Base-by-base conservation (phyloP, 805 yeast species). In the Maudiozyma pseudohumilis region DNA sequence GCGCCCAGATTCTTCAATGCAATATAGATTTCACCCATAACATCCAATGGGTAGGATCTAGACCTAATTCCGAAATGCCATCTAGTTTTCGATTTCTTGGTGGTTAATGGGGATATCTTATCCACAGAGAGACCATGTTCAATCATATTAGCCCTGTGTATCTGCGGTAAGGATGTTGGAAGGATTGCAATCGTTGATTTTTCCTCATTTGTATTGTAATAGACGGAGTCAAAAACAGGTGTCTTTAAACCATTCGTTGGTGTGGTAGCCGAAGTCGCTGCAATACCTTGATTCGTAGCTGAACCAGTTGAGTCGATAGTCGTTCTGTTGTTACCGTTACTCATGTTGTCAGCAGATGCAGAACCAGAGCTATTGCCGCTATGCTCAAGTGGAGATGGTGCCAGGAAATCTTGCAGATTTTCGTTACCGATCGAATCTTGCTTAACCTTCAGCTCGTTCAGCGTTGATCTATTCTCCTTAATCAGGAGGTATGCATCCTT, bases 61-160 rank as follows among this genome's bases (percentile, higher is more conserved):
- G 96, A 86, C 56, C 98, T 71, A 43, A 92, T 92, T 47, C 98
- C 98, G 56, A 92, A 92, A 66, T 92, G 98, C 98, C 98, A 92
- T 61, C 95, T 77, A 6, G 95, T 85, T 61, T 87, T 89, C 43
- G 89, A 82, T 59, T 85, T 86, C 59, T 89, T 87, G 33, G 81
- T 70, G 18, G 79, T 70, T 16, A 77, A 66, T 8, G 84, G 78
- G 29, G 69, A 66, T 24, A 65, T 65, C 46, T 64, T 65, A 6
- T 66, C 46, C 5, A 73, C 61, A 36, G 77, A 70, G 6, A 75
- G 63, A 1, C 73, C 72, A 33, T 62, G 63, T 21, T 77, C 81
- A 47, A 77, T 70, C 97, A 89, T 92, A 54, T 74, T 84, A 1
- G 96, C 96, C 34, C 95, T 70, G 55, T 89, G 97, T 35, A 89